Percentiles rank a stretch among this genome's conserved stretches.
Evolutionary conservation across 768 basidiomycete genomes (phyloP).

Genomic region (Termitomyces sp.): DNA sequence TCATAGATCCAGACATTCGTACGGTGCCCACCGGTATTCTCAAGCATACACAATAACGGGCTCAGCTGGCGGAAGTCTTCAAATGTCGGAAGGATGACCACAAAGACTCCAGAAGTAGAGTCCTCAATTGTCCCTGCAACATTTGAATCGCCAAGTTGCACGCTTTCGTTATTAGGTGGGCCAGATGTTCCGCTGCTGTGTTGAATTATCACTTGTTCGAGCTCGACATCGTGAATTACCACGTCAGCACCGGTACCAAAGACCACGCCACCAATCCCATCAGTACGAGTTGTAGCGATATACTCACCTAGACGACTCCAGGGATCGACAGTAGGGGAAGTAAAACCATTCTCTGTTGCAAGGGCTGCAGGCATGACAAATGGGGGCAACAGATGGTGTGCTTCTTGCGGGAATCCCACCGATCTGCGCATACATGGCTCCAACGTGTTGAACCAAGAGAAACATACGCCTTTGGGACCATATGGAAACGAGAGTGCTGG

Average conservation of each 20-base stretch:
- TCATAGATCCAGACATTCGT: slow-evolving; percentile 23
- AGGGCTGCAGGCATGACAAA: slow-evolving; percentile 41
- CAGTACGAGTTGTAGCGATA: slow-evolving; percentile 18
- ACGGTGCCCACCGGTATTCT: slow-evolving; percentile 21
- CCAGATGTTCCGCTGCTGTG: not conserved
- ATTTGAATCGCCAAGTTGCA: not conserved
- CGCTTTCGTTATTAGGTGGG: not conserved
- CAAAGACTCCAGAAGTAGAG: slow-evolving; percentile 19
- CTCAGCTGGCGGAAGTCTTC: slow-evolving; percentile 27
- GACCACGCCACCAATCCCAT: slow-evolving; percentile 33
- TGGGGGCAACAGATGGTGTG: slow-evolving; percentile 54
- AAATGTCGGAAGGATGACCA: slow-evolving; percentile 26
- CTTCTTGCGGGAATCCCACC: slow-evolving; percentile 25
- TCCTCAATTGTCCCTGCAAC: slow-evolving; percentile 1
- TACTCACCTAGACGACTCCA: slow-evolving; percentile 23
- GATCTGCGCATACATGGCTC: slow-evolving; percentile 23
- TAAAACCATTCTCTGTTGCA: slow-evolving; percentile 10
- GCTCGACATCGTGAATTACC: not conserved
- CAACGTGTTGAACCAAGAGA: slow-evolving; percentile 18
- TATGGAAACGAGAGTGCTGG: slow-evolving; percentile 27
- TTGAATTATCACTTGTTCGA: slow-evolving; percentile 3
- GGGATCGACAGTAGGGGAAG: slow-evolving; percentile 19
- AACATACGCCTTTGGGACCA: slow-evolving; percentile 34
- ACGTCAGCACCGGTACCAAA: slow-evolving; percentile 5
- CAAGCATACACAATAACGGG: slow-evolving; percentile 30